Conservation (phyloP, 352 stramenopile genomes). For the Globisporangium nunn region DNA sequence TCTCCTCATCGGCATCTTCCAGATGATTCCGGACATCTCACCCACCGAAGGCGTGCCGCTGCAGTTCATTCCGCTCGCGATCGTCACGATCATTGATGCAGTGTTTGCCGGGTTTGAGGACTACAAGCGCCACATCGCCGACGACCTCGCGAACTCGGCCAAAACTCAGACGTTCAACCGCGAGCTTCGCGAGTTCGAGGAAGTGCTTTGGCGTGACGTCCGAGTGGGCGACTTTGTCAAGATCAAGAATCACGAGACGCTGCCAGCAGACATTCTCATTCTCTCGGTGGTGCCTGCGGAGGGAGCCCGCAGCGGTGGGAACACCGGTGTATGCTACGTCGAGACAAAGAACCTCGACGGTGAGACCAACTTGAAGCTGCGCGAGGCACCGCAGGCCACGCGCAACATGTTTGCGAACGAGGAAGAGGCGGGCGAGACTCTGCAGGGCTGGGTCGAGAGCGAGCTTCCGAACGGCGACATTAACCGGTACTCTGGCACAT, state of each 20-base stretch:
- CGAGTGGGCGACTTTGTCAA: slow-evolving; percentile 80
- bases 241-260: slow-evolving; percentile 76
- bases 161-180: slow-evolving; percentile 63
- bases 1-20: slow-evolving; percentile 83
- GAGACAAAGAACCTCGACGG: slow-evolving; percentile 88
- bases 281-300: slow-evolving; percentile 65
- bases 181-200: slow-evolving; percentile 78
- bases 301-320: slow-evolving; percentile 42
- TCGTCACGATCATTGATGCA: slow-evolving; percentile 79
- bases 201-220: slow-evolving; percentile 76
- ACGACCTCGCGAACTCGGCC: slow-evolving; percentile 68
- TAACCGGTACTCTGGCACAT: slow-evolving; percentile 66
- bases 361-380: slow-evolving; percentile 84
- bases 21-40: slow-evolving; percentile 79
- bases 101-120: slow-evolving; percentile 82
- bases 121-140: slow-evolving; percentile 75
- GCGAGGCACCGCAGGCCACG: slow-evolving; percentile 50
- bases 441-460: slow-evolving; percentile 72
- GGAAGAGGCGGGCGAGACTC: slow-evolving; percentile 49
- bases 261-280: slow-evolving; percentile 77
- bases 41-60: slow-evolving; percentile 75
- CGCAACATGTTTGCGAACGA: slow-evolving; percentile 64
- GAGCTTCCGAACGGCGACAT: slow-evolving; percentile 80
- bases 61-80: slow-evolving; percentile 75
- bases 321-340: slow-evolving; percentile 81